phyloP scores from a whole-genome alignment of 2,329 filamentous ascomycete genomes.

The Monilinia fructigena region DNA sequence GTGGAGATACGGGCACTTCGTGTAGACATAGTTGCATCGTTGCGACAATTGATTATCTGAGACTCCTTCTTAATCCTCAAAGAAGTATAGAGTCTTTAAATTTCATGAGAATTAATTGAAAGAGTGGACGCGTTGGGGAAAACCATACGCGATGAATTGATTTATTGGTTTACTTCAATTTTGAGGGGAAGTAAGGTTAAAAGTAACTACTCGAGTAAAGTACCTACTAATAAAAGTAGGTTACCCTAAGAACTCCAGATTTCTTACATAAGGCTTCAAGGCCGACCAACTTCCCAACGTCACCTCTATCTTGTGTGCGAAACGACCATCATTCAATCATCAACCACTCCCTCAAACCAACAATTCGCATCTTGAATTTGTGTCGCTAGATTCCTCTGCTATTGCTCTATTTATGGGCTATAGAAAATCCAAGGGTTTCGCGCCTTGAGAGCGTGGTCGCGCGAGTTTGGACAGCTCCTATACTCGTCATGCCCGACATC shows the following conservation, averaged over 20 bases:
- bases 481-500: conserved; percentile 61
- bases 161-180: conserved; percentile 18
- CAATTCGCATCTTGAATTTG: conserved; percentile 32
- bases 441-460: conserved; percentile 33
- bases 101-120: conserved; percentile 18
- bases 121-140: conserved; percentile 21
- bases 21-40: conserved; percentile 40
- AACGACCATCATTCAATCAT: conserved; percentile 29
- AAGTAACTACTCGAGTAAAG: background rate
- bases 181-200: background rate
- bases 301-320: conserved; percentile 24
- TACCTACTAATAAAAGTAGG: background rate
- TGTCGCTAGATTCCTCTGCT: conserved; percentile 32
- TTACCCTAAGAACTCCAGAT: conserved; percentile 21
- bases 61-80: background rate
- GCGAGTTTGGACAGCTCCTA: conserved; percentile 28
- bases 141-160: conserved; percentile 15
- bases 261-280: conserved; percentile 22
- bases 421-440: conserved; percentile 31
- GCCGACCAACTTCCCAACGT: conserved; percentile 25
- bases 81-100: conserved; percentile 2
- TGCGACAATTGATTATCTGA: conserved; percentile 26
- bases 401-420: conserved; percentile 35
- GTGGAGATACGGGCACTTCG: conserved; percentile 65
- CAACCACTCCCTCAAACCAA: conserved; percentile 26